Percentiles rank a stretch among this genome's conserved stretches.
Conservation (phyloP, 169 alveolate genomes). For the Hammondia hammondi region DNA sequence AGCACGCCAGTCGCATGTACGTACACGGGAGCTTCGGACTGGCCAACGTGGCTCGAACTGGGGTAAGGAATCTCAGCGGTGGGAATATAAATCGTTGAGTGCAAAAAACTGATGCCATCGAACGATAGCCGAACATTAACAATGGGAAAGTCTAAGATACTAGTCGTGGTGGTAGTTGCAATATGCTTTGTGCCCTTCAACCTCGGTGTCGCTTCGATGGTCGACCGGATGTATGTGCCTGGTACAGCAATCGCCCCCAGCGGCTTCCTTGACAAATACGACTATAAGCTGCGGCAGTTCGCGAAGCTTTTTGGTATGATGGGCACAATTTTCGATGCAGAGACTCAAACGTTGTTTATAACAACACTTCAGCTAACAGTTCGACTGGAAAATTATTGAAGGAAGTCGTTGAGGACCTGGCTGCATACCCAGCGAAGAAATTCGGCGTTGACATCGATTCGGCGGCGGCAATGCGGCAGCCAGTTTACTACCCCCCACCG, state of each 20-base stretch:
- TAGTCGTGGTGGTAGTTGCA: neutral
- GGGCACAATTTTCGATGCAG: too few species aligned
- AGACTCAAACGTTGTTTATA: too few species aligned
- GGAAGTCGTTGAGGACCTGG: slow-evolving; percentile 40
- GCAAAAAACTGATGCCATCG: too few species aligned
- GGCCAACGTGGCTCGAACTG: too few species aligned
- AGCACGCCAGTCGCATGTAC: too few species aligned
- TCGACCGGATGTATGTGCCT: neutral
- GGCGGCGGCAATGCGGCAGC: slow-evolving; percentile 27
- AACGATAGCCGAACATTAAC: neutral
- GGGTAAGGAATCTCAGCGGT: too few species aligned
- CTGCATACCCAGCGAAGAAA: neutral
- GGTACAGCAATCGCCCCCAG: neutral
- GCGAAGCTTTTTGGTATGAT: slow-evolving; percentile 27
- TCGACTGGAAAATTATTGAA: slow-evolving; percentile 35
- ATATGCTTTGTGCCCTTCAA: neutral
- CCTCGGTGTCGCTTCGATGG: neutral
- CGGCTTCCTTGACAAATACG: slow-evolving; percentile 32
- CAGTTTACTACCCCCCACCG: neutral
- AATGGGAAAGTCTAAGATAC: neutral
- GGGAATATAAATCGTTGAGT: too few species aligned
- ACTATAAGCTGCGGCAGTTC: slow-evolving; percentile 33
- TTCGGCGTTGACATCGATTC: neutral
- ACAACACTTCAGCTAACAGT: neutral
- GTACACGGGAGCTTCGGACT: too few species aligned